phyloP scores from a whole-genome alignment of 257 asterid species.

The Nicotiana knightiana region DNA sequence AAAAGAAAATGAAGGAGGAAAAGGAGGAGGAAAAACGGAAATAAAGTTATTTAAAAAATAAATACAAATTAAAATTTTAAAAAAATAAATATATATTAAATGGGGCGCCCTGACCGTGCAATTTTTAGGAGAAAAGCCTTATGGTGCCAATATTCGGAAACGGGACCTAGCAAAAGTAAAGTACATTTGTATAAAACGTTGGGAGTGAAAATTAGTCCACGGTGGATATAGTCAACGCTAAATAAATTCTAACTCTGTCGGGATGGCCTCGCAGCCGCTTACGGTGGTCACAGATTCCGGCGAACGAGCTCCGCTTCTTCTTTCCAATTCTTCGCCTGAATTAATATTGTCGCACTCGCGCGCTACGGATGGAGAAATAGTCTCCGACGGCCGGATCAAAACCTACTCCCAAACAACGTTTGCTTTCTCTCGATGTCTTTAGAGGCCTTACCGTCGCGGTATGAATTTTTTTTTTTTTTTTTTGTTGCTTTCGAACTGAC shows the following conservation, averaged over 20 bases:
- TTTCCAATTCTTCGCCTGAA: conserved; percentile 29
- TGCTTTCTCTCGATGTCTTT: conserved; percentile 82
- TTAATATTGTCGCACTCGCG: background rate
- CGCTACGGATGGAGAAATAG: conserved; percentile 19
- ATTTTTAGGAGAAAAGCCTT: too few species aligned
- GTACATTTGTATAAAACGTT: too few species aligned
- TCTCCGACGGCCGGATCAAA: conserved; percentile 25
- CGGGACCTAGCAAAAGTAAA: too few species aligned
- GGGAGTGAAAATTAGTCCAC: background rate
- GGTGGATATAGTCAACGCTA: background rate
- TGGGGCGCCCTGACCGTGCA: too few species aligned
- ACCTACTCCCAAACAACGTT: conserved; percentile 51
- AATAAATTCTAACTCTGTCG: too few species aligned
- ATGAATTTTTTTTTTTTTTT: conserved; percentile 9
- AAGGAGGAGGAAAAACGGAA: too few species aligned
- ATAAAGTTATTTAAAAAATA: too few species aligned
- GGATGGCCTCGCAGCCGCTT: conserved; percentile 42
- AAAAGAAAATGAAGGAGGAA: too few species aligned
- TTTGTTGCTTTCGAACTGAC: too few species aligned
- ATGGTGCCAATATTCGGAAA: too few species aligned
- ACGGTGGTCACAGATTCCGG: conserved; percentile 45
- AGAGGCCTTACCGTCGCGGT: conserved; percentile 92
- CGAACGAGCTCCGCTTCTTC: conserved; percentile 58
- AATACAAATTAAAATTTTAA: too few species aligned
- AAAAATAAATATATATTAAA: too few species aligned